Base-by-base conservation (phyloP, 352 stramenopile species). In the Pythium graminicola region DNA sequence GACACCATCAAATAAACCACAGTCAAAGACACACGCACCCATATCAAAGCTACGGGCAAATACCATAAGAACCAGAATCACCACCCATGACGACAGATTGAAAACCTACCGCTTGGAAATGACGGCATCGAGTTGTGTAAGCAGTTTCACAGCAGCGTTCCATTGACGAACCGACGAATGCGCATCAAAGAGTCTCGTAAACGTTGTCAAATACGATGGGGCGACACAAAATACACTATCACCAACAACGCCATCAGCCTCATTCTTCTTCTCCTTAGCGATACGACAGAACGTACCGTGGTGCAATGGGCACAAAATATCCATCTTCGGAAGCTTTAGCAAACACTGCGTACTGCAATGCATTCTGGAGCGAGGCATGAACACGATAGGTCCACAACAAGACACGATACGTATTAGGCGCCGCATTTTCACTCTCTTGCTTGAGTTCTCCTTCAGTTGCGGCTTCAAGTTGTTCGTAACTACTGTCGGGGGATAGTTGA, bases 1-100 rank as follows among this genome's bases (percentile, higher is more conserved):
- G 43, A 94, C 69, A 7, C 81, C 83, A 29, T 94, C 81, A 53
- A 94, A 89, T 16, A 94, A 63, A 2, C 83, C 83, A 38, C 83
- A 94, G 57, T 94, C 83, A 60, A 94, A 89, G 2, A 94, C 68
- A 41, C 83, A 94, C 16, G 83, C 83, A 6, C 81, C 78, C 42
- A 73, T 75, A 26, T 85, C 79, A 56, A 92, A 94, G 31, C 82
- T 89, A 38, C 31, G 41, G 22, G 2, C 22, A 27, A 27, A 28
- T 3, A 54, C 8, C 20, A 42, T 22, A 33, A 29, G 38, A 31
- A 35, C 4, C n/a, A n/a, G n/a, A n/a, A n/a, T 33, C 11, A 49
- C 6, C 7, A 35, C 20, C 16, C n/a, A n/a, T n/a, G n/a, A n/a
- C n/a, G n/a, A n/a, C n/a, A n/a, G n/a, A n/a, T n/a, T n/a, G n/a